Conservation (phyloP, 257 asterid species). For the Agastache rugosa region DNA sequence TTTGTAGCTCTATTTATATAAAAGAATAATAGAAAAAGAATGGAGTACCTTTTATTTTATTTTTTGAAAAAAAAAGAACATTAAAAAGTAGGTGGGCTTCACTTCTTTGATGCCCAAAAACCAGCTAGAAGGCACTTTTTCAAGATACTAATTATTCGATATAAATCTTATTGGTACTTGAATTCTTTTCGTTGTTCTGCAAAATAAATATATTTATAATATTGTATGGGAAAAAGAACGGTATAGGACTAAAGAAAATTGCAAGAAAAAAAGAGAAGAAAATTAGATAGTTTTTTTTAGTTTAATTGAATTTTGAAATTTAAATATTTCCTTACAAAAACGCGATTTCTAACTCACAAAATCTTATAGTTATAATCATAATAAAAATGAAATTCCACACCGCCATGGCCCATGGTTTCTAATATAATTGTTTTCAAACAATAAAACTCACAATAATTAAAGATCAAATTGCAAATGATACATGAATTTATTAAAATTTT, state of each 20-base stretch:
- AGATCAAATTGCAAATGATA: no score
- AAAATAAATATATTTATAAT: background rate
- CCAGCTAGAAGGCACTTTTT: constrained; percentile 37
- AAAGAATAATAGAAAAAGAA: constrained; percentile 3
- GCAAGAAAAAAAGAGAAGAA: background rate
- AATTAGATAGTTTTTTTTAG: no score
- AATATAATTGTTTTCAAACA: no score
- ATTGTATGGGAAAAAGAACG: background rate
- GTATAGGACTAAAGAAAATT: background rate
- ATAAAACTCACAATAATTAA: no score
- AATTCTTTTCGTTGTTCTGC: background rate
- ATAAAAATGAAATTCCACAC: no score
- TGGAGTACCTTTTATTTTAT: constrained; percentile 17
- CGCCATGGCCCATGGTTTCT: no score
- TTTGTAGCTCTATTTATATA: constrained; percentile 36
- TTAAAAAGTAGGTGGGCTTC: constrained; percentile 33
- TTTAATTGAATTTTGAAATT: background rate
- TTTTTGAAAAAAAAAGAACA: constrained; percentile 35
- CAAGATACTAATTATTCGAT: constrained; percentile 28
- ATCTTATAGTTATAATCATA: no score
- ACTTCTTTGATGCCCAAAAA: constrained; percentile 33
- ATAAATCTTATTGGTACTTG: background rate
- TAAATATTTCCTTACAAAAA: background rate
- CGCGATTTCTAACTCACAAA: no score
- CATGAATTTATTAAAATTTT: no score